Evolutionary conservation across 129 eudicot genomes (phyloP), one percentile per base, ranked within the genome.

Genomic region (Lactuca sativa): DNA sequence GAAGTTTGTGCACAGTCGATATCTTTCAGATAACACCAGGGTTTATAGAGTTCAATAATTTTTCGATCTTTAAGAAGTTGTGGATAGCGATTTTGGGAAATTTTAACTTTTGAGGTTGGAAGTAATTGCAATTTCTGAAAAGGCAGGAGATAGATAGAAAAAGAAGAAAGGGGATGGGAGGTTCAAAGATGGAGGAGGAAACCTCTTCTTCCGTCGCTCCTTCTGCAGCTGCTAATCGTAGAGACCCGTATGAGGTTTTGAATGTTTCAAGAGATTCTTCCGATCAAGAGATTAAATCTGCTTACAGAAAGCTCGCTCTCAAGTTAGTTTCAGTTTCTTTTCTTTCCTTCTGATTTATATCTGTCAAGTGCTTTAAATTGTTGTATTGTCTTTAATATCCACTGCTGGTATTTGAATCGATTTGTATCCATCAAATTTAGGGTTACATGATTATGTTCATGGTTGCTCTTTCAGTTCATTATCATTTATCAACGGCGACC

Each of bases 301-400:
- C 98, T 76, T 92, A 92, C 71, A 66, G 98, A 76, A 92, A 86
- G 81, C 98, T 92, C 66, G 98, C 98, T 65, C 96, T 92, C 83
- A 92, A 92, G 98, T 92, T 81, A 70, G 87, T 74, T 43, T 14
- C 65, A 9, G 8, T 69, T 10, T 48, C 32, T 2, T 7, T 6
- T 43, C 12, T 51, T 34, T 4, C 30, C 21, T 7, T 37, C 36
- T 41, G 30, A 15, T 59, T 13, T 13, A 30, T 34, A 69, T 53
- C 30, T 34, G 0, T 18, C 4, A 63, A 9, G 15, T 25, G 18
- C 56, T 65, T 65, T 7, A 47, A 66, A 14, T 54, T 6, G 52
- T 34, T 33, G 6, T 15, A 36, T 40, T 6, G 37, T 0, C 41
- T 31, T 6, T 21, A 31, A 40, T 17, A 55, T 68, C 9, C 63